A percentile compares a stretch with the other conserved stretches of the same genome.
Evolutionary conservation across 768 basidiomycete species (phyloP).

Genomic region (Naematelia aurantialba): DNA sequence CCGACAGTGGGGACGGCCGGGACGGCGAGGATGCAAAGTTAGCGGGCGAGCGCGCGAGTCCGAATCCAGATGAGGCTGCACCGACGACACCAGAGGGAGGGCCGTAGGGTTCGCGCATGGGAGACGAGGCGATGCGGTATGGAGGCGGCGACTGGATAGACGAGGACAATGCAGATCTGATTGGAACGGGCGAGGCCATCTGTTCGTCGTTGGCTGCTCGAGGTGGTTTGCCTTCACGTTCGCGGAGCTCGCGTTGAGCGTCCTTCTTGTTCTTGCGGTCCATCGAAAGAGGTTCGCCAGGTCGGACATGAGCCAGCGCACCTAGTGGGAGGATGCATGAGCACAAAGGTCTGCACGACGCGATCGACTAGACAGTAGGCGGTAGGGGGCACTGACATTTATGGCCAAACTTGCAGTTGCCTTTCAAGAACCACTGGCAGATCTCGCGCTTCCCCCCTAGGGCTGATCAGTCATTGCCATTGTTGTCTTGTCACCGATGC

Average conservation of each 20-base stretch:
- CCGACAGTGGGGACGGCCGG: slow-evolving; percentile 40
- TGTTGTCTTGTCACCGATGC: background rate
- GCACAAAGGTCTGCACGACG: too few relatives aligned
- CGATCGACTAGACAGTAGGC: background rate
- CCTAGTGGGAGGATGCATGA: slow-evolving; percentile 57
- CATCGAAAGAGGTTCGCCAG: slow-evolving; percentile 91
- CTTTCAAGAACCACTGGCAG: slow-evolving; percentile 65
- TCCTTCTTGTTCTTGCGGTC: slow-evolving; percentile 88
- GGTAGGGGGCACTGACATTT: slow-evolving; percentile 46
- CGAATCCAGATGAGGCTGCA: slow-evolving; percentile 38
- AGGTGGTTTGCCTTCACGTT: slow-evolving; percentile 15
- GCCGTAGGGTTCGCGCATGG: slow-evolving; percentile 42
- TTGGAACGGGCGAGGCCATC: slow-evolving; percentile 35
- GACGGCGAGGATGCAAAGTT: slow-evolving; percentile 45
- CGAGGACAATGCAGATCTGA: slow-evolving; percentile 34
- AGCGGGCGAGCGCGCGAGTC: slow-evolving; percentile 16
- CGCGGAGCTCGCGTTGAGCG: slow-evolving; percentile 42
- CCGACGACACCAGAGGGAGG: slow-evolving; percentile 30
- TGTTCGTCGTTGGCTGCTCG: slow-evolving; percentile 46
- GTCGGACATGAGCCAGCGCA: slow-evolving; percentile 87
- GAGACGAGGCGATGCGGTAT: slow-evolving; percentile 30
- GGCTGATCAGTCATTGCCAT: slow-evolving; percentile 6
- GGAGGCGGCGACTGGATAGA: slow-evolving; percentile 38
- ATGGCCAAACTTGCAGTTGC: slow-evolving; percentile 74
- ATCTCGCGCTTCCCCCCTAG: slow-evolving; percentile 49